Percentiles rank a stretch among this genome's conserved stretches.
Evolutionary conservation across 2,329 filamentous ascomycete genomes (phyloP).

Genomic region (Penicillium sp.): DNA sequence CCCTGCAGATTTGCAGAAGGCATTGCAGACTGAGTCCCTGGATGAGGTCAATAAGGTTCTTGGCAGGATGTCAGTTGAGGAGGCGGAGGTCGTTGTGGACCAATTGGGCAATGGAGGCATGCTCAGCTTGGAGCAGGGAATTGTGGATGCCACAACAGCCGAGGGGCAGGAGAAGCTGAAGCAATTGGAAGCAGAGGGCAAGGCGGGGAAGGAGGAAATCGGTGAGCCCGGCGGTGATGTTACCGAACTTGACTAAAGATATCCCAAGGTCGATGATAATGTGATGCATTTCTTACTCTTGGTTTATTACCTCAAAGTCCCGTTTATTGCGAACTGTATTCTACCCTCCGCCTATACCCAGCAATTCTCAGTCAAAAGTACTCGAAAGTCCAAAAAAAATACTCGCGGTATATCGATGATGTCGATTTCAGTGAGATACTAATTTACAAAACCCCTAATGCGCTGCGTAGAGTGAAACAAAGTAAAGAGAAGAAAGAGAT

Average conservation of each 20-base stretch:
- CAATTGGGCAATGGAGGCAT: conserved; percentile 80
- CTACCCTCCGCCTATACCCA: background rate
- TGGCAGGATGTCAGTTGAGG: conserved; percentile 81
- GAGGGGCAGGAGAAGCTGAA: conserved; percentile 74
- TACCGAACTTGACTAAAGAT: conserved; percentile 35
- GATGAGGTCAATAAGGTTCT: conserved; percentile 86
- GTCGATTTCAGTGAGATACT: conserved; percentile 23
- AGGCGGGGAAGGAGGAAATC: conserved; percentile 41
- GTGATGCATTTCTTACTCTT: conserved; percentile 4
- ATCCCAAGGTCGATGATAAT: conserved; percentile 2
- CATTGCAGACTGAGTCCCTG: conserved; percentile 80
- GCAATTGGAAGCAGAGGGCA: conserved; percentile 63
- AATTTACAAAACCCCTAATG: conserved; percentile 25
- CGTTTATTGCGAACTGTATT: no score
- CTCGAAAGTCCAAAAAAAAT: background rate
- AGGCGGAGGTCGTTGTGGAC: conserved; percentile 79
- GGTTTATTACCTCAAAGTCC: background rate
- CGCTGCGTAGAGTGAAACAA: conserved; percentile 25
- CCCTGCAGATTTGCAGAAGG: conserved; percentile 72
- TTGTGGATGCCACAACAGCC: conserved; percentile 91
- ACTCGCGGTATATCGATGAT: conserved; percentile 27
- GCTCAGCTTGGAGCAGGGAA: conserved; percentile 83
- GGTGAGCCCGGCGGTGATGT: conserved; percentile 51
- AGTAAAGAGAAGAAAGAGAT: conserved; percentile 10
- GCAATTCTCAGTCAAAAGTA: background rate